Percentiles rank a stretch among this genome's conserved stretches.
Evolutionary conservation across 1,284 basidiomycete genomes (phyloP).

Genomic region (Uromyces viciae-fabae): DNA sequence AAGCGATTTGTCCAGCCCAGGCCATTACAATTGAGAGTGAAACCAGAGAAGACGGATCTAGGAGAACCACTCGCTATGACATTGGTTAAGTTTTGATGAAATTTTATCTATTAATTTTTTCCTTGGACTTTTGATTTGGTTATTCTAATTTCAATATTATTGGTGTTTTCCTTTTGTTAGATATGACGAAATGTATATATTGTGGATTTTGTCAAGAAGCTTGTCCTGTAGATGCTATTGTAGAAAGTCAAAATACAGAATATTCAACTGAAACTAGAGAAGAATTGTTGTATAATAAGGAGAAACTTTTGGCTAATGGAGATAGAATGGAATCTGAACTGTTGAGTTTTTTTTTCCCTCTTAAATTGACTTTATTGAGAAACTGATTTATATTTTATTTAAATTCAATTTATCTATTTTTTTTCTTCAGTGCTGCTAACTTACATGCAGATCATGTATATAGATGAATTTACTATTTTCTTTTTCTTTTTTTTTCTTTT

Average conservation of each 20-base stretch:
- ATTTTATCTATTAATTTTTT: not conserved
- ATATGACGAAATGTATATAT: constrained; percentile 90
- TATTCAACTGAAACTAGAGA: constrained; percentile 97
- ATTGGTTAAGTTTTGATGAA: constrained; percentile 59
- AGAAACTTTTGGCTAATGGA: constrained; percentile 79
- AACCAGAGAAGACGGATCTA: constrained; percentile 87
- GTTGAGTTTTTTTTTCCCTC: not conserved
- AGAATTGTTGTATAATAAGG: constrained; percentile 98
- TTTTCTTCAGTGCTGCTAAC: constrained; percentile 66
- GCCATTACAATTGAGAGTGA: constrained; percentile 99
- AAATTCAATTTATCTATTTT: not conserved
- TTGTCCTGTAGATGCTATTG: constrained; percentile 98
- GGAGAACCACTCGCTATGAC: constrained; percentile 88
- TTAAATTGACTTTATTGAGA: not conserved
- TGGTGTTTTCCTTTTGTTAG: constrained; percentile 58
- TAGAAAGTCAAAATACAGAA: constrained; percentile 90
- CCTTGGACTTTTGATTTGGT: not conserved
- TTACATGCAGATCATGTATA: constrained; percentile 63
- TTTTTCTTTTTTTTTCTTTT: not conserved
- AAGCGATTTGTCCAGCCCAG: constrained; percentile 98
- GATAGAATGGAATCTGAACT: constrained; percentile 95
- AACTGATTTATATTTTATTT: not conserved
- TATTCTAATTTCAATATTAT: not conserved
- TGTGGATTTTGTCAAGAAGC: constrained; percentile 98
- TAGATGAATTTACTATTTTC: constrained; percentile 38